These are phyloP conservation scores for Penicillium oxalicum DNA, from an alignment of 2,329 filamentous ascomycete genomes.

Conservation along the genomic window DNA sequence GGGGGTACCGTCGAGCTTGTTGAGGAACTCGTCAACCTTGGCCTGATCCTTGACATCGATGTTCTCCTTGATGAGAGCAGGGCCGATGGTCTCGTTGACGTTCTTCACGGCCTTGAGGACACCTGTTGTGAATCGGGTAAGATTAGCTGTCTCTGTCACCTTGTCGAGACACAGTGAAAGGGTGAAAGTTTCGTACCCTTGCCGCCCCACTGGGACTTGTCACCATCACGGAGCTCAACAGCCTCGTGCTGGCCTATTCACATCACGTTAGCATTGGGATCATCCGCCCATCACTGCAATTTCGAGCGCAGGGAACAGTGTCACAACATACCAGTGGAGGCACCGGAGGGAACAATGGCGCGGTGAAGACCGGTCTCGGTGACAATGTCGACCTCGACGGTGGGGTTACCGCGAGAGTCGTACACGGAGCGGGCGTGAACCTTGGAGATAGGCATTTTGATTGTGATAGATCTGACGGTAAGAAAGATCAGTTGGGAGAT, in stretches of 20 bases:
- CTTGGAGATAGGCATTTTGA: conserved; percentile 82
- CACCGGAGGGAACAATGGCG: conserved; percentile 93
- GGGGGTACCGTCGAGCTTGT: conserved; percentile 72
- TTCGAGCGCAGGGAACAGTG: background rate
- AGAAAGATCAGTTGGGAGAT: conserved; percentile 21
- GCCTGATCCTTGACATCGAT: conserved; percentile 82
- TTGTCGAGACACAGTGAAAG: too few relatives aligned
- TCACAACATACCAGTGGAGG: conserved; percentile 71
- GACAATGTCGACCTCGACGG: conserved; percentile 95
- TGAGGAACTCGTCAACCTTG: conserved; percentile 77
- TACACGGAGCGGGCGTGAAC: conserved; percentile 92
- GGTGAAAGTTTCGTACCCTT: conserved; percentile 57
- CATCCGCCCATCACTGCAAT: background rate
- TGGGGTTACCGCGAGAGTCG: conserved; percentile 97
- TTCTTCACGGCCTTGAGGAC: conserved; percentile 80
- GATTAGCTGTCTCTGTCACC: background rate
- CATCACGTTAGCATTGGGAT: conserved; percentile 17
- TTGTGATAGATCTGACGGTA: conserved; percentile 18
- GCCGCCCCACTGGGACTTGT: conserved; percentile 78
- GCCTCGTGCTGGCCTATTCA: conserved; percentile 75
- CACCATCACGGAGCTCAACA: conserved; percentile 82
- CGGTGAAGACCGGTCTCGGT: conserved; percentile 95
- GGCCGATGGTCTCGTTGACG: conserved; percentile 75
- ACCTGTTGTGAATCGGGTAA: conserved; percentile 25
- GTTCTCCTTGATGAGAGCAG: conserved; percentile 73